Conservation (phyloP, 2,329 filamentous ascomycete species). For the Colletotrichum ledebouriae region DNA sequence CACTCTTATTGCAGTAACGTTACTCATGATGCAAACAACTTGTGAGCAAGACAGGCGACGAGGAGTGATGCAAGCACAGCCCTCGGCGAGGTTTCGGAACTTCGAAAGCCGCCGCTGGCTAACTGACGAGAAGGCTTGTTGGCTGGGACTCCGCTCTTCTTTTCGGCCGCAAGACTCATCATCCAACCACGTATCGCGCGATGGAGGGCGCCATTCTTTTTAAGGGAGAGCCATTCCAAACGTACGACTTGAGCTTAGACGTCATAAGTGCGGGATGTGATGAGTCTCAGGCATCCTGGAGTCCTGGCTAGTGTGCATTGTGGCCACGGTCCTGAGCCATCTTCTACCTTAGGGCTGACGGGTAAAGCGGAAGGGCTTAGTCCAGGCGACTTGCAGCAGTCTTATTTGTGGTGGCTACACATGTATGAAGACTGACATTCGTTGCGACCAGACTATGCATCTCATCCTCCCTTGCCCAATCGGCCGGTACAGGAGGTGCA, state of each 20-base stretch:
- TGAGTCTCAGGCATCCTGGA: neutral
- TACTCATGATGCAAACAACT: constrained; percentile 2
- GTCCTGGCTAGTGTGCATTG: neutral
- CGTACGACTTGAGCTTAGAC: neutral
- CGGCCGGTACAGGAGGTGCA: constrained; percentile 8
- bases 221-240: neutral
- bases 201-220: neutral
- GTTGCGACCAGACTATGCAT: constrained; percentile 17
- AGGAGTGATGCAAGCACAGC: neutral
- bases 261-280: neutral
- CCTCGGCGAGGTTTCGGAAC: neutral
- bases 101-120: neutral
- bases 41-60: constrained; percentile 1
- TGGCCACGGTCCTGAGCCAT: neutral
- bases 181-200: neutral
- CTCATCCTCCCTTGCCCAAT: constrained; percentile 29
- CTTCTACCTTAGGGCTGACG: constrained; percentile 9
- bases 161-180: neutral
- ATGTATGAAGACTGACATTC: constrained; percentile 19
- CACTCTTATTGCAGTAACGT: constrained; percentile 15
- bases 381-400: constrained; percentile 17
- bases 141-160: too few species aligned
- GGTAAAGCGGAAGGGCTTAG: constrained; percentile 19
- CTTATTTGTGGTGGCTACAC: constrained; percentile 10
- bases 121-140: neutral